Base-by-base conservation (phyloP, 2,329 filamentous ascomycete genomes). In the Neonectria hederae region DNA sequence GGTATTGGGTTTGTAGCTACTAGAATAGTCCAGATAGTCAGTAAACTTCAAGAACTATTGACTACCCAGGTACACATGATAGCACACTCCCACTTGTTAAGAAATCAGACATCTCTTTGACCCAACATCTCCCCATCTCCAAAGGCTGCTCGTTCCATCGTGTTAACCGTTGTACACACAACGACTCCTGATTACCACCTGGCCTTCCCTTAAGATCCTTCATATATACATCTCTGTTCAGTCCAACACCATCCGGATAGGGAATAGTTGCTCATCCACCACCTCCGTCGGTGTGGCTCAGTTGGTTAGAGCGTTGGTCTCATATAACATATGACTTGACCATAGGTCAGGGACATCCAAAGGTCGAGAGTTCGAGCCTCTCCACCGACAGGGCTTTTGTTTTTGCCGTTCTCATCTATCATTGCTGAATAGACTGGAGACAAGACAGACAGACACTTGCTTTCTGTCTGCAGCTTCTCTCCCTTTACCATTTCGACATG, bases 261-360 rank as follows among this genome's bases (percentile, higher is more conserved):
- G 66, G 69, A 30, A 40, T 65, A 62, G 59, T 32, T 19, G 35
- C 40, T 40, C 49, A 26, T 57, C 35, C 40, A 32, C 1, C n/a
- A 35, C 1, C 7, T 40, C 28, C n/a, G 72, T 74, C 66, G 66
- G 71, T 69, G 67, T 73, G 69, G 71, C 71, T 73, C 71, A 73
- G 71, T 70, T 73, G 71, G 71, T 67, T 73, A 73, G 71, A 73
- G 71, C 71, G 71, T 72, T 73, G 71, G 71, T 73, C 71, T 73
- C 71, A 72, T 73, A 72, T 46, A 24, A 40, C 10, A 62, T 45
- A 69, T 73, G 71, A 73, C 60, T 57, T 72, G 68, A 26, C 62
- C 62, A 21, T 13, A 73, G 60, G 63, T 67, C 66, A 73, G 65
- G 52, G 71, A 59, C 1, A 73, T 73, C 71, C 70, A 73, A 73